A percentile compares a stretch with the other conserved stretches of the same genome.
These are phyloP conservation scores for Populus tomentosa DNA, from an alignment of 441 rosid species.

Conservation along the genomic window DNA sequence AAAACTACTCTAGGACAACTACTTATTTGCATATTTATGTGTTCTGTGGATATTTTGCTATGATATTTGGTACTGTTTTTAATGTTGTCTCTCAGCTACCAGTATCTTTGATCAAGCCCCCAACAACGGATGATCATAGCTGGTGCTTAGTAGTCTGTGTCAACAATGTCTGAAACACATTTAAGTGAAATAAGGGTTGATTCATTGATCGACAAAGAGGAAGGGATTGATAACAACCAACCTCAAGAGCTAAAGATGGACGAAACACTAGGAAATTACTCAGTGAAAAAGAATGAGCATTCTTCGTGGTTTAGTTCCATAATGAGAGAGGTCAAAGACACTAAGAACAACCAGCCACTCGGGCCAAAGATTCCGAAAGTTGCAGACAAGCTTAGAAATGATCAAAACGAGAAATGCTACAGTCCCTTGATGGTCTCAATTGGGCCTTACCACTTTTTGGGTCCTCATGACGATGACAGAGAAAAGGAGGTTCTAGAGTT, in stretches of 20 bases:
- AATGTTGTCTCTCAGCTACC: background rate
- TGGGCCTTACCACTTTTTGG: slow-evolving; percentile 11
- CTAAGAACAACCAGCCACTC: background rate
- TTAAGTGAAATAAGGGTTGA: background rate
- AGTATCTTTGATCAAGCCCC: background rate
- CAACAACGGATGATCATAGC: background rate
- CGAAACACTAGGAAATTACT: background rate
- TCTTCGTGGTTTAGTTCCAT: background rate
- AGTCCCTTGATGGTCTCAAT: slow-evolving; percentile 10
- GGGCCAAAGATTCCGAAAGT: background rate
- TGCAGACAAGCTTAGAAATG: background rate
- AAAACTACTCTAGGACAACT: background rate
- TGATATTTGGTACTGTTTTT: background rate
- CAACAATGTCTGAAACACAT: background rate
- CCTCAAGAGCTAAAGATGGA: background rate
- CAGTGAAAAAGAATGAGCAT: background rate
- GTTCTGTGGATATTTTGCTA: too few species aligned
- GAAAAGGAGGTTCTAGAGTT: too few species aligned
- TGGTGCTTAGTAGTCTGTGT: background rate
- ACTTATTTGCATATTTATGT: background rate
- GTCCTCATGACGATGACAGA: background rate
- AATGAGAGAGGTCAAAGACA: background rate
- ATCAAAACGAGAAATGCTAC: background rate
- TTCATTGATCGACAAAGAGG: too few species aligned
- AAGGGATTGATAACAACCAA: too few species aligned